A percentile compares a stretch with the other conserved stretches of the same genome.
phyloP scores from a whole-genome alignment of 805 yeast genomes.

The Ogataea salicorniae region DNA sequence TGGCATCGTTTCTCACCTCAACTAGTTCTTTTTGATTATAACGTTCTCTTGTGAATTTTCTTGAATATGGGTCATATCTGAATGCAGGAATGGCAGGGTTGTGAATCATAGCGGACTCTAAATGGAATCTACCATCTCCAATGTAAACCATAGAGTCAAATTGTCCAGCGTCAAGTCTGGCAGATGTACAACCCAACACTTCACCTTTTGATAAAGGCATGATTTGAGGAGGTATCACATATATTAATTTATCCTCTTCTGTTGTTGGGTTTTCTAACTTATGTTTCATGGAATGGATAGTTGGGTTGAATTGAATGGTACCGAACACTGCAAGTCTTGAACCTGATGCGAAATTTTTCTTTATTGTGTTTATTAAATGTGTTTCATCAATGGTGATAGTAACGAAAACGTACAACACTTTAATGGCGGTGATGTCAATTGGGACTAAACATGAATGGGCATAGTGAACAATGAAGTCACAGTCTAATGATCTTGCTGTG shows the following conservation, averaged over 20 bases:
- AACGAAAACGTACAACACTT: conserved; percentile 92
- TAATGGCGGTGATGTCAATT: conserved; percentile 83
- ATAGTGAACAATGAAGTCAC: conserved; percentile 93
- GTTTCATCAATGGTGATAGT: conserved; percentile 83
- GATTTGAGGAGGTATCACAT: conserved; percentile 81
- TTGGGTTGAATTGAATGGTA: conserved; percentile 95
- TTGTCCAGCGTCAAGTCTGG: conserved; percentile 59
- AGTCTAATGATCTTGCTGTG: conserved; percentile 87
- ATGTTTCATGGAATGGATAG: conserved; percentile 72
- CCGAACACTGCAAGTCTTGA: conserved; percentile 80
- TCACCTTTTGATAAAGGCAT: conserved; percentile 93
- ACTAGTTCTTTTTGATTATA: conserved; percentile 86
- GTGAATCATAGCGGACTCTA: conserved; percentile 95
- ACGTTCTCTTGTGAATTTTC: conserved; percentile 83
- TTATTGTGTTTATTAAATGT: conserved; percentile 74
- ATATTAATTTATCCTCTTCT: conserved; percentile 39
- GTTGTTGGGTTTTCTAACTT: conserved; percentile 40
- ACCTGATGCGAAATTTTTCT: conserved; percentile 61
- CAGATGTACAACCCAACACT: conserved; percentile 93
- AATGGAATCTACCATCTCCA: conserved; percentile 95
- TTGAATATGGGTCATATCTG: conserved; percentile 91
- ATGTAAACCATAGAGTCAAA: conserved; percentile 80
- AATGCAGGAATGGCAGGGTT: conserved; percentile 90
- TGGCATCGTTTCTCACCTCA: conserved; percentile 67
- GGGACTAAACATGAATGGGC: conserved; percentile 98